A percentile compares a stretch with the other conserved stretches of the same genome.
These are phyloP conservation scores for Bertia moriformis DNA, from an alignment of 2,329 filamentous ascomycete genomes.

Conservation along the genomic window DNA sequence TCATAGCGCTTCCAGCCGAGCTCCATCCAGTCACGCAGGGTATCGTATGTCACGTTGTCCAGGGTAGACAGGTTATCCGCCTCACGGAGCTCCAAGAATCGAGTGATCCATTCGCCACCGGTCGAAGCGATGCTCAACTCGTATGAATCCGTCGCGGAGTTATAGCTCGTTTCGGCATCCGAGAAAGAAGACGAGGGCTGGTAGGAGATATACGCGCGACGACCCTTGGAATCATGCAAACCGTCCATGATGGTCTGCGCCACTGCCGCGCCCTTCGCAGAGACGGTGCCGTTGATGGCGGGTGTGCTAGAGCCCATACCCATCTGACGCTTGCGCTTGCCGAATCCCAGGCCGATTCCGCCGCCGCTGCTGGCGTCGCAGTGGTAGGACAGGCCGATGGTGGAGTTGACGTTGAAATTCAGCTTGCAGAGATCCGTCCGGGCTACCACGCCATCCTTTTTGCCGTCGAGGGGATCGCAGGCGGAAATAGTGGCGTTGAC, in stretches of 20 bases:
- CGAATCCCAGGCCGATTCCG: no score
- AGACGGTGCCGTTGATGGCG: slow-evolving; percentile 4
- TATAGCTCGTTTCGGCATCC: slow-evolving; percentile 18
- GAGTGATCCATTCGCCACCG: slow-evolving; percentile 20
- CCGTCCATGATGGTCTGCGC: slow-evolving; percentile 19
- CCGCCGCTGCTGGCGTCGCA: slow-evolving; percentile 4
- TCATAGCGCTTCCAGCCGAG: slow-evolving; percentile 28
- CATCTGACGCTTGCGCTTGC: no score
- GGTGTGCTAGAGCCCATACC: no score
- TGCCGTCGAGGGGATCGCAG: slow-evolving; percentile 28
- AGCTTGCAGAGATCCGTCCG: slow-evolving; percentile 29
- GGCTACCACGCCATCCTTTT: slow-evolving; percentile 25
- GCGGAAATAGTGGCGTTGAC: slow-evolving; percentile 25
- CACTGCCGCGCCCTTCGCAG: slow-evolving; percentile 7
- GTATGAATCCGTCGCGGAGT: slow-evolving; percentile 14
- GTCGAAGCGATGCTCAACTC: slow-evolving; percentile 13
- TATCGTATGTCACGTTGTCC: slow-evolving; percentile 33
- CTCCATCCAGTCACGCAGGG: slow-evolving; percentile 33
- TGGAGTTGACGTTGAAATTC: slow-evolving; percentile 26
- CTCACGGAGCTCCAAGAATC: slow-evolving; percentile 9
- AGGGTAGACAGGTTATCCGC: slow-evolving; percentile 15
- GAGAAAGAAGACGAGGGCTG: slow-evolving; percentile 13
- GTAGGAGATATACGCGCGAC: slow-evolving; percentile 24
- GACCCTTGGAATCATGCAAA: slow-evolving; percentile 19
- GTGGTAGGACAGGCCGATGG: slow-evolving; percentile 24